Evolutionary conservation across 257 asterid species (phyloP).

Genomic region (Solanum dulcamara): DNA sequence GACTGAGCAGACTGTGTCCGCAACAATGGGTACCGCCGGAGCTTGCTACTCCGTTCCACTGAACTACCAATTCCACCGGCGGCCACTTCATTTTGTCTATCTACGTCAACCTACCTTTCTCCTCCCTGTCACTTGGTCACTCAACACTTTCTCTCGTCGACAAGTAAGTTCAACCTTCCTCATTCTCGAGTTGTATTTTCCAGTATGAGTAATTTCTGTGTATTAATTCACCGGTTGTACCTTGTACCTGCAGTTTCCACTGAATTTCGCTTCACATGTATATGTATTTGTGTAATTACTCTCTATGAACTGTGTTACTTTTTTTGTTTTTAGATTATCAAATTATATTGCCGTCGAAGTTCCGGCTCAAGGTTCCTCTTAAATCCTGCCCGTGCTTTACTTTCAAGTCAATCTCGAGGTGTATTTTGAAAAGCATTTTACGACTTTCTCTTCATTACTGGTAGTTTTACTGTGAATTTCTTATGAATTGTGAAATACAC

Average conservation of each 20-base stretch:
- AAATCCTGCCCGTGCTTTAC: conserved; percentile 29
- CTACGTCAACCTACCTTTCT: background rate
- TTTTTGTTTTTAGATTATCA: background rate
- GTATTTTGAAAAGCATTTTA: background rate
- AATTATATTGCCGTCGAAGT: conserved; percentile 4
- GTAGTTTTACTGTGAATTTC: background rate
- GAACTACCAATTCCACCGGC: background rate
- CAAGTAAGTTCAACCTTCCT: background rate
- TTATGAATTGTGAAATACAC: background rate
- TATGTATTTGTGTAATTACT: background rate
- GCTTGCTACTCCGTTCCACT: background rate
- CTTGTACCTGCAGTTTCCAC: background rate
- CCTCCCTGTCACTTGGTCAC: background rate
- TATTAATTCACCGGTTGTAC: background rate
- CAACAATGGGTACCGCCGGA: background rate
- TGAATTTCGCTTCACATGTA: background rate
- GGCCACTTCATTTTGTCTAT: background rate
- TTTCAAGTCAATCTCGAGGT: conserved; percentile 34
- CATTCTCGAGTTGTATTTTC: background rate
- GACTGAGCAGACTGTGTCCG: background rate
- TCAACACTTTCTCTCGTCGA: background rate
- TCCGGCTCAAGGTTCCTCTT: conserved; percentile 18
- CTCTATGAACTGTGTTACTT: background rate
- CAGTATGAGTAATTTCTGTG: background rate
- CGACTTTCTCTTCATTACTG: background rate